Evolutionary conservation across 208 protist genomes (phyloP).

Genomic region (Angomonas deanei): DNA sequence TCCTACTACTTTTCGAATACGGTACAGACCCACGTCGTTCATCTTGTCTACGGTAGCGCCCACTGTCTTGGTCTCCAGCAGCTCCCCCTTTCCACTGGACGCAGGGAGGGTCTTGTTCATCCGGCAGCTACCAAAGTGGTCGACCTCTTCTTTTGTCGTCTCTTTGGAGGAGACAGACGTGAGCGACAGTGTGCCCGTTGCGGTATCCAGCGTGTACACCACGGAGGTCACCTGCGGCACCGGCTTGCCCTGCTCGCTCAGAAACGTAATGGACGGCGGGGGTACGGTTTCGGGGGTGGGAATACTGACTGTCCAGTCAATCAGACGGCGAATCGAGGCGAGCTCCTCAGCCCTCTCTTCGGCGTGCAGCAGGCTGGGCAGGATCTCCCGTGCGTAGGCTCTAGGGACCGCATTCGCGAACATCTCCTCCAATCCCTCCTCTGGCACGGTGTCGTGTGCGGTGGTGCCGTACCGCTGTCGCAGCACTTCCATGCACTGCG

Average conservation of each 20-base stretch:
- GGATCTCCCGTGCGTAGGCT: conserved; percentile 19
- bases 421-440: conserved; percentile 8
- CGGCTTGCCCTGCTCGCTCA: conserved; percentile 24
- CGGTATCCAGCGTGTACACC: conserved; percentile 23
- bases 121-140: neutral
- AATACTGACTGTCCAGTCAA: conserved; percentile 57
- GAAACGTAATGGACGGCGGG: conserved; percentile 52
- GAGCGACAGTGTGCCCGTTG: conserved; percentile 8
- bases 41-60: neutral
- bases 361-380: conserved; percentile 31
- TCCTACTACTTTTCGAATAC: conserved; percentile 36
- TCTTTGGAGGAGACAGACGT: neutral
- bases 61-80: neutral
- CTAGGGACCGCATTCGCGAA: conserved; percentile 7
- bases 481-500: conserved; percentile 19
- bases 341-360: conserved; percentile 35
- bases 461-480: conserved; percentile 45
- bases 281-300: conserved; percentile 37
- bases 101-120: neutral
- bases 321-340: conserved; percentile 24
- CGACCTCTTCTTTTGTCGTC: neutral
- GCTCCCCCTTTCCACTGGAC: no score
- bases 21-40: conserved; percentile 26
- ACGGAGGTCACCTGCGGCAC: conserved; percentile 13
- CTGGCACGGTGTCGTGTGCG: conserved; percentile 21